These are phyloP conservation scores for Cnidoscolus chayamansa DNA, from an alignment of 441 rosid species.

Conservation along the genomic window DNA sequence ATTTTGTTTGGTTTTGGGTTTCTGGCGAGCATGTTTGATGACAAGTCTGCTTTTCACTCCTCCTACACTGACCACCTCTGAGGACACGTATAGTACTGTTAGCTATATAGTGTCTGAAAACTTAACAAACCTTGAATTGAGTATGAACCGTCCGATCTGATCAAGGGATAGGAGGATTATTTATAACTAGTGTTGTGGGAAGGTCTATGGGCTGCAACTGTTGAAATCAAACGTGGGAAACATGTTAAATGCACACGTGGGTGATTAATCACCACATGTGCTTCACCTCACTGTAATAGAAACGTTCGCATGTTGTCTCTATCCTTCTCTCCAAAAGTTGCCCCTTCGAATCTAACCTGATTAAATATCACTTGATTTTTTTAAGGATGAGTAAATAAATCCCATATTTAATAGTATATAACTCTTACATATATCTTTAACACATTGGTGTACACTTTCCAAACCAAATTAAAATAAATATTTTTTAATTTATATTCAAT, in stretches of 20 bases:
- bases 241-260: slow-evolving; percentile 3
- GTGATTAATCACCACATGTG: not conserved
- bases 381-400: too few species aligned
- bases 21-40: slow-evolving; percentile 25
- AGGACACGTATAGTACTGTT: slow-evolving; percentile 10
- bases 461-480: too few species aligned
- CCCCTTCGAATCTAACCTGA: not conserved
- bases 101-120: too few species aligned
- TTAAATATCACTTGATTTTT: not conserved
- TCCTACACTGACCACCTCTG: slow-evolving; percentile 1
- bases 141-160: too few species aligned
- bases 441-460: too few species aligned
- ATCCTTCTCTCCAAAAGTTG: slow-evolving; percentile 8
- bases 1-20: slow-evolving; percentile 25
- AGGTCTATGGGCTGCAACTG: not conserved
- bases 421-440: too few species aligned
- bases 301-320: not conserved
- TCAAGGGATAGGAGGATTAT: too few species aligned
- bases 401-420: too few species aligned
- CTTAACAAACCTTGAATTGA: not conserved
- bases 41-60: slow-evolving; percentile 3
- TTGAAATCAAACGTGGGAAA: not conserved
- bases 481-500: too few species aligned
- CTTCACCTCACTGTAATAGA: not conserved
- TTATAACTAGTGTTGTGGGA: not conserved